Conservation (phyloP, 768 basidiomycete genomes). For the Suillus cothurnatus region DNA sequence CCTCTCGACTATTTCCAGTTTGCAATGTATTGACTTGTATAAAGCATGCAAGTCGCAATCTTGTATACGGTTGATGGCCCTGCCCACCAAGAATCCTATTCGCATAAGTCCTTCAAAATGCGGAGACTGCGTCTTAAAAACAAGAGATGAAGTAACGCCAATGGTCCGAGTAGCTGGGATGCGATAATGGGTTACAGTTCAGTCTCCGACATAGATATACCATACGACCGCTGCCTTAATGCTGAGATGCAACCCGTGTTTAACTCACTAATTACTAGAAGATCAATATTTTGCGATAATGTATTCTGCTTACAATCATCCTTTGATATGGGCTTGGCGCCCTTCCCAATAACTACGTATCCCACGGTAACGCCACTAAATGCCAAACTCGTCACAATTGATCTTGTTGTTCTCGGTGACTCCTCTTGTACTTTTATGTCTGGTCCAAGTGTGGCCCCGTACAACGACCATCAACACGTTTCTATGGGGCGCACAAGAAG, state of each 20-base stretch:
- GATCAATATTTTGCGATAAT: not conserved
- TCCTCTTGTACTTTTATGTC: not conserved
- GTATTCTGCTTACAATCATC: not conserved
- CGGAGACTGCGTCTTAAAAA: slow-evolving; percentile 35
- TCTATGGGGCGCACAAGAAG: not conserved
- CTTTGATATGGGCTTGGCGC: not conserved
- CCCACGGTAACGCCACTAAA: not conserved
- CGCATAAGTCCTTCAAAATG: slow-evolving; percentile 60
- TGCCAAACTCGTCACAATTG: not conserved
- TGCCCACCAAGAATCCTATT: slow-evolving; percentile 71
- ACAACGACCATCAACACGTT: not conserved
- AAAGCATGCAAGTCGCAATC: slow-evolving; percentile 55
- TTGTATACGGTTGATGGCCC: slow-evolving; percentile 67
- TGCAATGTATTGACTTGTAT: not conserved
- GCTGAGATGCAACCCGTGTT: slow-evolving; percentile 12
- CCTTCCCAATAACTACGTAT: not conserved
- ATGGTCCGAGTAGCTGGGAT: slow-evolving; percentile 9
- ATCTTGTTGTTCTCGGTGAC: not conserved
- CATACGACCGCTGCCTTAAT: slow-evolving; percentile 2
- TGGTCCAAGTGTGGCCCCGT: not conserved
- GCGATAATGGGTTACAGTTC: slow-evolving; percentile 1
- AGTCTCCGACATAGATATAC: slow-evolving; percentile 7
- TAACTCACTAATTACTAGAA: not conserved
- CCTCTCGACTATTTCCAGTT: not conserved
- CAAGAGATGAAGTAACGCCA: slow-evolving; percentile 21